phyloP scores from a whole-genome alignment of 768 basidiomycete species.

The Infundibulicybe gibba region DNA sequence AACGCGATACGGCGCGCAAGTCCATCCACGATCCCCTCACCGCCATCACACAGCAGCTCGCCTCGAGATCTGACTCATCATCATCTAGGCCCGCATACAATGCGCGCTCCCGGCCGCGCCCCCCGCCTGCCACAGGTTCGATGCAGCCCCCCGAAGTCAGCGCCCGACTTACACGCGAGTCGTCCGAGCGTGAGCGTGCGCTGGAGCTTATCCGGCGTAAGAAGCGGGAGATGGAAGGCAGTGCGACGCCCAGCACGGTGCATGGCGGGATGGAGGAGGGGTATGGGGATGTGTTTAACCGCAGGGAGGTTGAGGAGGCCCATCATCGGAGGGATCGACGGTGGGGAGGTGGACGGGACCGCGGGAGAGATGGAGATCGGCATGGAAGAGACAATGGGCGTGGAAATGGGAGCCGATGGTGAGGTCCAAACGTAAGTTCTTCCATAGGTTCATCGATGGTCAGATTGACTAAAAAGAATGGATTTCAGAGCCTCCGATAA shows the following conservation, averaged over 20 bases:
- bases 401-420: no score
- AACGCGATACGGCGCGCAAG: slow-evolving; percentile 63
- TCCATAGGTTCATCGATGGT: no score
- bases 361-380: no score
- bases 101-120: slow-evolving; percentile 9
- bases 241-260: slow-evolving; percentile 70
- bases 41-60: slow-evolving; percentile 65
- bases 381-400: no score
- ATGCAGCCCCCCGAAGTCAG: slow-evolving; percentile 38
- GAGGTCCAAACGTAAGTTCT: no score
- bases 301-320: slow-evolving; percentile 68
- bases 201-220: slow-evolving; percentile 66
- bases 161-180: slow-evolving; percentile 67
- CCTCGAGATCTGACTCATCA: slow-evolving; percentile 29
- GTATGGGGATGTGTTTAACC: slow-evolving; percentile 72
- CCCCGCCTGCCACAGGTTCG: slow-evolving; percentile 10
- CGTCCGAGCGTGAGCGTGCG: slow-evolving; percentile 71
- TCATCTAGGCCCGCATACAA: slow-evolving; percentile 12
- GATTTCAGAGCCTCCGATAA: no score
- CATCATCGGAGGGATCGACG: slow-evolving; percentile 43
- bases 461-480: no score
- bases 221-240: slow-evolving; percentile 60
- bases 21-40: slow-evolving; percentile 68
- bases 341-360: slow-evolving; percentile 22
- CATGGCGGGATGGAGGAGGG: slow-evolving; percentile 42